Evolutionary conservation across 1,284 basidiomycete species (phyloP).

Genomic region (Schizophyllum amplum): DNA sequence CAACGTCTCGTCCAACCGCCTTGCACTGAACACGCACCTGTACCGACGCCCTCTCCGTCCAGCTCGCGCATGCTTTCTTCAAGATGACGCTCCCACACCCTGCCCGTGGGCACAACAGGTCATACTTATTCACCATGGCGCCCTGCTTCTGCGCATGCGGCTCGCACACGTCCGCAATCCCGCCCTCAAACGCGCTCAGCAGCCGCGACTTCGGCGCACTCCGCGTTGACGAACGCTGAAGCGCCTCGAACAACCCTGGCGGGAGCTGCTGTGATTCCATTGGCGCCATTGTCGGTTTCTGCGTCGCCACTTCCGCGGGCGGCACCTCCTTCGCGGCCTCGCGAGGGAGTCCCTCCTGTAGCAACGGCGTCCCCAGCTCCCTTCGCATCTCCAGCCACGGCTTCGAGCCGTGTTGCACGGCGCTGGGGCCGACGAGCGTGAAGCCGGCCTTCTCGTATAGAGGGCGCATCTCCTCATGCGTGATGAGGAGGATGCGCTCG

Average conservation of each 20-base stretch:
- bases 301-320: constrained; percentile 7
- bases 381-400: constrained; percentile 61
- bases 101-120: constrained; percentile 69
- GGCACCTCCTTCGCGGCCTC: background rate
- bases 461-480: constrained; percentile 47
- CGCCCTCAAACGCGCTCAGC: constrained; percentile 37
- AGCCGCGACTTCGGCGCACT: constrained; percentile 26
- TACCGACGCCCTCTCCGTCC: constrained; percentile 49
- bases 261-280: constrained; percentile 24
- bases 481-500: constrained; percentile 47
- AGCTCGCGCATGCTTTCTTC: constrained; percentile 51
- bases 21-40: constrained; percentile 33
- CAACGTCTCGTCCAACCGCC: background rate
- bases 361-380: constrained; percentile 16
- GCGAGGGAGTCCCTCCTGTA: background rate
- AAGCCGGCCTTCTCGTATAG: constrained; percentile 62
- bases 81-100: constrained; percentile 81
- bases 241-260: constrained; percentile 43
- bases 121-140: constrained; percentile 43
- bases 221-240: constrained; percentile 31
- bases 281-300: constrained; percentile 7
- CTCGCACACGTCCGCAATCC: constrained; percentile 32
- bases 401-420: constrained; percentile 49
- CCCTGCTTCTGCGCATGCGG: constrained; percentile 10
- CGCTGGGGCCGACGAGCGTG: constrained; percentile 45